A percentile compares a stretch with the other conserved stretches of the same genome.
Evolutionary conservation across 1,139 yeast species (phyloP).

Genomic region (Ogataea hybrid): DNA sequence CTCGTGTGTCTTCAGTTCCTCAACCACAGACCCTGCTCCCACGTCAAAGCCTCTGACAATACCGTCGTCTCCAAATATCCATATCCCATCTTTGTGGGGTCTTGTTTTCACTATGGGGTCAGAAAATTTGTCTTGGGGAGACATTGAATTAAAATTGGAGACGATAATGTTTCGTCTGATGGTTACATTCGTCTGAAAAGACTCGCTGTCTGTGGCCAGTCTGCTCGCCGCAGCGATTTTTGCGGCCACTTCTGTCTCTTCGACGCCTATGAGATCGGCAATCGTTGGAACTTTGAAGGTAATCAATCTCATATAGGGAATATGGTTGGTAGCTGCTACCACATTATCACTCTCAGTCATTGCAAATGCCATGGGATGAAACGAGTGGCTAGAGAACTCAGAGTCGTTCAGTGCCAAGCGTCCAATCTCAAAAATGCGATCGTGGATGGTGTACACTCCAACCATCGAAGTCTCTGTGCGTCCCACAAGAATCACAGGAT

Average conservation of each 20-base stretch:
- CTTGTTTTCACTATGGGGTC: conserved; percentile 45
- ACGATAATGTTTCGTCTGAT: conserved; percentile 44
- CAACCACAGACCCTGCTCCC: conserved; percentile 35
- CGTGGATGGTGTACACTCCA: conserved; percentile 39
- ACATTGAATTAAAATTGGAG: conserved; percentile 54
- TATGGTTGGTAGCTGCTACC: conserved; percentile 62
- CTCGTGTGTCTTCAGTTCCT: conserved; percentile 31
- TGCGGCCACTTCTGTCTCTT: background rate
- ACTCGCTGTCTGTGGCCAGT: conserved; percentile 16
- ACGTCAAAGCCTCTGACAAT: conserved; percentile 56
- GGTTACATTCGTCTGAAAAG: conserved; percentile 26
- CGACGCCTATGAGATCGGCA: conserved; percentile 17
- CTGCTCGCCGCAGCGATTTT: conserved; percentile 9
- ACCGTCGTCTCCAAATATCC: conserved; percentile 77
- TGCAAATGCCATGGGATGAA: conserved; percentile 54
- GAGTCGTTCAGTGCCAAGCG: conserved; percentile 71
- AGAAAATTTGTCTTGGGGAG: conserved; percentile 74
- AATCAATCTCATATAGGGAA: conserved; percentile 70
- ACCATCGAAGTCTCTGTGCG: conserved; percentile 60
- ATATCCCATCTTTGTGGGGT: conserved; percentile 44
- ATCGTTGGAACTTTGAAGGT: conserved; percentile 43
- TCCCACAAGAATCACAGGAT: conserved; percentile 49
- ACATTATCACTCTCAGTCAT: conserved; percentile 23
- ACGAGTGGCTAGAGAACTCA: conserved; percentile 65
- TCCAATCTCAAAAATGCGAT: conserved; percentile 35